Evolutionary conservation across 2,329 filamentous ascomycete species (phyloP).

Genomic region (Sporothrix sp.): DNA sequence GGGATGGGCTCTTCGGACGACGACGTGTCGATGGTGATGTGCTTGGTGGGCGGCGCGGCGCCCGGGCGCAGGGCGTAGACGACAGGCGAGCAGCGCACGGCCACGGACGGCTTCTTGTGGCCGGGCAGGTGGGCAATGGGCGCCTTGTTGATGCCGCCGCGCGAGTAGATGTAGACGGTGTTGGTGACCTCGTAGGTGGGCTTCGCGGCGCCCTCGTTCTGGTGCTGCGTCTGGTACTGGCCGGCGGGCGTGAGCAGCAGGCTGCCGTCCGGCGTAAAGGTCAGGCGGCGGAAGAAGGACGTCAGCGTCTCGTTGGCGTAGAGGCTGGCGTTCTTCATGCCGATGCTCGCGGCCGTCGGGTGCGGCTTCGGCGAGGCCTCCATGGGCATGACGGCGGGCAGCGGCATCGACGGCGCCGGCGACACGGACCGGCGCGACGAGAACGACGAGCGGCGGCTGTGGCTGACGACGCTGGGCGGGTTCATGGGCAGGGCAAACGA

Average conservation of each 20-base stretch:
- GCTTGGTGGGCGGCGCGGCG: constrained; percentile 60
- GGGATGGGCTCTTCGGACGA: constrained; percentile 76
- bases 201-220: constrained; percentile 51
- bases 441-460: constrained; percentile 91
- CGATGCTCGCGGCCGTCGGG: constrained; percentile 28
- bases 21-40: constrained; percentile 92
- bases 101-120: constrained; percentile 96
- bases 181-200: constrained; percentile 80
- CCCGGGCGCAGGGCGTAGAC: constrained; percentile 71
- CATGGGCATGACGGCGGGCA: constrained; percentile 91
- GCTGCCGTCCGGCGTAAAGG: constrained; percentile 92
- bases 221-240: constrained; percentile 79
- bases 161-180: constrained; percentile 95
- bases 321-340: constrained; percentile 74
- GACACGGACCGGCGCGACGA: constrained; percentile 81
- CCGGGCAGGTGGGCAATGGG: constrained; percentile 91
- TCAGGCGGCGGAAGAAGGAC: constrained; percentile 88
- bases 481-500: constrained; percentile 89
- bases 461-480: constrained; percentile 76
- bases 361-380: constrained; percentile 78
- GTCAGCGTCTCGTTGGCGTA: constrained; percentile 96
- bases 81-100: constrained; percentile 85
- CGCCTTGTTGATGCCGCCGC: constrained; percentile 92
- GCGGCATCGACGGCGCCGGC: constrained; percentile 82
- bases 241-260: constrained; percentile 89